Percentiles rank a stretch among this genome's conserved stretches.
Conservation (phyloP, 768 basidiomycete genomes). For the Lepiota venenata region DNA sequence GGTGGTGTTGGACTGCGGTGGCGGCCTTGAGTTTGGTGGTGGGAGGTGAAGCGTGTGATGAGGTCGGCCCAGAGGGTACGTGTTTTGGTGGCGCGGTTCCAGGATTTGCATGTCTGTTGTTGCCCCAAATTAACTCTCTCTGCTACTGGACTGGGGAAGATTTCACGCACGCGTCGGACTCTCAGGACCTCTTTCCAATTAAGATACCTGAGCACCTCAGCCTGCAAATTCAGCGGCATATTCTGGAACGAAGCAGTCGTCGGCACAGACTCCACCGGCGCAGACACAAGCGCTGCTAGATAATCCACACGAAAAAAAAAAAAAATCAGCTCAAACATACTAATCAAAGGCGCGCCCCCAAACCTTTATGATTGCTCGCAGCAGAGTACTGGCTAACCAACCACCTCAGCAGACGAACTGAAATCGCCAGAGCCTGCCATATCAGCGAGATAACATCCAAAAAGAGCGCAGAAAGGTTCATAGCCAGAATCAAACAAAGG, state of each 20-base stretch:
- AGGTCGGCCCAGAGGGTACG: conserved; percentile 6
- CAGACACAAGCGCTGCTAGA: conserved; percentile 3
- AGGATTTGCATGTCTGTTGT: conserved; percentile 11
- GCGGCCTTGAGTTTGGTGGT: neutral
- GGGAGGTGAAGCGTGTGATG: conserved; percentile 6
- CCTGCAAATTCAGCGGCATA: conserved; percentile 7
- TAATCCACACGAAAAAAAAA: too few species aligned
- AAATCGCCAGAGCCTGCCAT: conserved; percentile 5
- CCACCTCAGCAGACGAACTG: conserved; percentile 9
- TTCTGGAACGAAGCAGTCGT: conserved; percentile 8
- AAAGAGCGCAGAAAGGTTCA: conserved; percentile 9
- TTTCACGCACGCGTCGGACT: conserved; percentile 8
- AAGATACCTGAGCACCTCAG: conserved; percentile 6
- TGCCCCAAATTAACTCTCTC: neutral
- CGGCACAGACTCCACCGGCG: neutral
- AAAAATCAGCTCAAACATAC: too few species aligned
- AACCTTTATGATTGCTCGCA: conserved; percentile 5
- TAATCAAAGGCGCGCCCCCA: too few species aligned
- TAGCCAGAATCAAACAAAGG: neutral
- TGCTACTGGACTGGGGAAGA: too few species aligned
- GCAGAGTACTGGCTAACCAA: conserved; percentile 7
- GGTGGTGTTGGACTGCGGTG: neutral
- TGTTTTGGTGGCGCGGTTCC: conserved; percentile 11
- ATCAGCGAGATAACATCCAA: neutral
- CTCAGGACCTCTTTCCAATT: conserved; percentile 11